Base-by-base conservation (phyloP, 2,329 filamentous ascomycete species). In the Dothideomycetidae sp. region DNA sequence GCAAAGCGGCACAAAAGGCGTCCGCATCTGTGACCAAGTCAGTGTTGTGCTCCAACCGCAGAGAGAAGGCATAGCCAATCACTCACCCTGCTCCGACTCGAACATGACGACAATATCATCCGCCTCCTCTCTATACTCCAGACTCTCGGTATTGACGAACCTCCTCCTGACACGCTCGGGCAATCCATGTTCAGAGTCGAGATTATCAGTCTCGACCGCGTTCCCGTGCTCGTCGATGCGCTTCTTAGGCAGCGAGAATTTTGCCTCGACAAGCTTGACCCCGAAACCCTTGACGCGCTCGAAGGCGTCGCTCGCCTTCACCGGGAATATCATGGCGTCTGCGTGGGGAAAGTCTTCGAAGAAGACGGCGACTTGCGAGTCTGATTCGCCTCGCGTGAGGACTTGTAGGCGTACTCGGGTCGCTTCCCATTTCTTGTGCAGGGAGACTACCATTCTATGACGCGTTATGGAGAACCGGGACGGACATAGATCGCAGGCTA, bases 351-450 rank as follows among this genome's bases (percentile, higher is more conserved):
- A 93, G 42, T 86, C 81, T 46, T 84, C 78, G 55, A 93, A 90
- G 60, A 93, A 94, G 3, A 78, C 84, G 14, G 92, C 62, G 18
- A 94, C 63, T 55, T 93, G 83, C 14, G 81, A 59, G 36, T 38
- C 36, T 10, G 80, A 71, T 50, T 75, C 81, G 44, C 85, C 81
- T 46, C 79, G 77, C 16, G 68, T 23, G 5, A 93, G 74, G 26
- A 93, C 67, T 54, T 93, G 85, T 5, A 93, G 66, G 23, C 86
- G 75, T 5, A 82, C 82, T 26, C 69, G 70, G n/a, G 69, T 74
- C 2, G 85, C 81, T 53, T 92, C 84, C 82, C 83, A 92, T 57
- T 90, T 90, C 61, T 93, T 93, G 62, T 92, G 81, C 46, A 93
- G 88, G 0, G 83, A 83, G 11, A 93, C 83, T 10, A 93, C 82